Evolutionary conservation across 768 basidiomycete species (phyloP).

Genomic region (Collybia nuda): DNA sequence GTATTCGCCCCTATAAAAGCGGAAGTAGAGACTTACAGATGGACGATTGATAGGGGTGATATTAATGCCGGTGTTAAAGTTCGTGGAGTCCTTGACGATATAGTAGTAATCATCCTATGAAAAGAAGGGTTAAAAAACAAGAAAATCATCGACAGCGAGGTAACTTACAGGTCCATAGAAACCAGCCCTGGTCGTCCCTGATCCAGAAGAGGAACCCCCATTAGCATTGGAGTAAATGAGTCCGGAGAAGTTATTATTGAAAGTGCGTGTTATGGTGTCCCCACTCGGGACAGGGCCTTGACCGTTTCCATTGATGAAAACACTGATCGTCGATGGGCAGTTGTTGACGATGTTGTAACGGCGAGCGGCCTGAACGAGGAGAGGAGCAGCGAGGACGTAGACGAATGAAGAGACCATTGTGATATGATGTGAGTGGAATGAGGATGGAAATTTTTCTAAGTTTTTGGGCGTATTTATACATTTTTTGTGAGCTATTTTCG

Average conservation of each 20-base stretch:
- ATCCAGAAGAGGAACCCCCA: constrained; percentile 17
- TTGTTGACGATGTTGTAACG: constrained; percentile 22
- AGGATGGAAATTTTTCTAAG: no score
- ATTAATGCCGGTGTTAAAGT: constrained; percentile 1
- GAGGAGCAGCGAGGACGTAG: no score
- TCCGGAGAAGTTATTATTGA: constrained; percentile 19
- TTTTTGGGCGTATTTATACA: no score
- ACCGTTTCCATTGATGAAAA: constrained; percentile 21
- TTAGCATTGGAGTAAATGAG: constrained; percentile 24
- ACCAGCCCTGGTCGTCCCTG: constrained; percentile 21
- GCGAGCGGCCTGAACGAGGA: background rate
- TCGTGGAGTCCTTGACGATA: background rate
- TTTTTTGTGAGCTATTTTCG: no score
- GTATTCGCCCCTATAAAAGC: background rate
- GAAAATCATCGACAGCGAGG: background rate
- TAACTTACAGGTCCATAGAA: constrained; percentile 16
- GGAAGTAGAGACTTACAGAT: constrained; percentile 9
- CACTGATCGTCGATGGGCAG: constrained; percentile 19
- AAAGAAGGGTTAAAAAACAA: background rate
- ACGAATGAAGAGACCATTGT: no score
- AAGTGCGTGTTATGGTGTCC: constrained; percentile 9
- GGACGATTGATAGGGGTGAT: constrained; percentile 8
- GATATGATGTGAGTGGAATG: no score
- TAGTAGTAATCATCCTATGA: constrained; percentile 5
- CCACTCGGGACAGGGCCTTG: constrained; percentile 19